Conservation (phyloP, 768 basidiomycete genomes). For the Rossbeevera mucosa region DNA sequence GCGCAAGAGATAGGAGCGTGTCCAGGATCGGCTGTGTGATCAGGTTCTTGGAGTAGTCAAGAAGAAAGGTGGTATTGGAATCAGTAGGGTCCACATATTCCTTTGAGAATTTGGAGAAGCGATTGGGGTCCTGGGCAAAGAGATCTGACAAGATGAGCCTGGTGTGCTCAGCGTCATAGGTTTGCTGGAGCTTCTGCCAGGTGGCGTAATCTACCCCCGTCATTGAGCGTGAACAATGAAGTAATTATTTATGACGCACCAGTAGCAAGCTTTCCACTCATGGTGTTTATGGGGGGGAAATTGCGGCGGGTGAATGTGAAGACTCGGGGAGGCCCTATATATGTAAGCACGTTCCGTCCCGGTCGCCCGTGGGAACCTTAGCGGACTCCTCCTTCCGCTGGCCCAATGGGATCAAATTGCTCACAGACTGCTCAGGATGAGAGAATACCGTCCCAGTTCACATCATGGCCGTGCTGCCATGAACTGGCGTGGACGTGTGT, state of each 20-base stretch:
- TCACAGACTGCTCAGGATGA: slow-evolving; percentile 15
- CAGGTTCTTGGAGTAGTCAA: slow-evolving; percentile 97
- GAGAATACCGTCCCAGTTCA: slow-evolving; percentile 11
- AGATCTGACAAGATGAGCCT: slow-evolving; percentile 87
- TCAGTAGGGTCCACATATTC: slow-evolving; percentile 66
- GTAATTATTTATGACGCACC: slow-evolving; percentile 30
- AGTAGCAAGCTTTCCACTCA: slow-evolving; percentile 64
- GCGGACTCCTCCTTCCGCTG: background rate
- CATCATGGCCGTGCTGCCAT: slow-evolving; percentile 1
- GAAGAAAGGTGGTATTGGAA: slow-evolving; percentile 72
- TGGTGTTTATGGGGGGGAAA: slow-evolving; percentile 25
- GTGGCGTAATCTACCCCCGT: slow-evolving; percentile 64
- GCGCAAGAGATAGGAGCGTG: slow-evolving; percentile 72
- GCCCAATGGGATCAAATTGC: slow-evolving; percentile 5
- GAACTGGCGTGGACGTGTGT: slow-evolving; percentile 4
- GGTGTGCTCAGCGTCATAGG: slow-evolving; percentile 68
- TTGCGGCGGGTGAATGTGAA: slow-evolving; percentile 5
- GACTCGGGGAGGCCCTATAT: too few species aligned
- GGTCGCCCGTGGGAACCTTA: slow-evolving; percentile 22
- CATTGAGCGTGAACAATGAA: background rate
- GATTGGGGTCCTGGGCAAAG: slow-evolving; percentile 80
- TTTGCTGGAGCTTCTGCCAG: slow-evolving; percentile 87
- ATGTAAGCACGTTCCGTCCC: slow-evolving; percentile 1
- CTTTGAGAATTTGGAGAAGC: slow-evolving; percentile 82
- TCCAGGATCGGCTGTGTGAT: slow-evolving; percentile 81